These are phyloP conservation scores for Stemphylium beticola DNA, from an alignment of 2,329 filamentous ascomycete genomes.

Conservation along the genomic window DNA sequence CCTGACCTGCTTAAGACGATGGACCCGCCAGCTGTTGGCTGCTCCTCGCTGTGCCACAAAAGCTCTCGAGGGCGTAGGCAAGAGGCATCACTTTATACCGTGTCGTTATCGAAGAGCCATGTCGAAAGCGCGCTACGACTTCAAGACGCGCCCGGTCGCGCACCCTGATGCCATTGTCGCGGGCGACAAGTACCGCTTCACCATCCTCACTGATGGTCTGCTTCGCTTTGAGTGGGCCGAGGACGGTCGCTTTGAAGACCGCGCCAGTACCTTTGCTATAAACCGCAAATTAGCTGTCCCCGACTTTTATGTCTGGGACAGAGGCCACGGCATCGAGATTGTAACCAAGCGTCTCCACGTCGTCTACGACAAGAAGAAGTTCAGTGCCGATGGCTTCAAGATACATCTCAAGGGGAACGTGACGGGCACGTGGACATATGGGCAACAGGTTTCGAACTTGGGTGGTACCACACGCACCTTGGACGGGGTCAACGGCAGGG, in stretches of 20 bases:
- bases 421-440: conserved; percentile 60
- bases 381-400: conserved; percentile 59
- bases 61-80: conserved; percentile 10
- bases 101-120: conserved; percentile 23
- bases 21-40: conserved; percentile 21
- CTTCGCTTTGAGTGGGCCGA: conserved; percentile 68
- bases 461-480: conserved; percentile 62
- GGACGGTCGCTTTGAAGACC: conserved; percentile 67
- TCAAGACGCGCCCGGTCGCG: conserved; percentile 54
- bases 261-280: conserved; percentile 67
- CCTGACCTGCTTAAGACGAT: conserved; percentile 31
- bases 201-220: conserved; percentile 62
- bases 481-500: conserved; percentile 60
- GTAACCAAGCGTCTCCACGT: conserved; percentile 63
- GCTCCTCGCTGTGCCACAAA: conserved; percentile 26
- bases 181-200: conserved; percentile 64
- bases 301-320: conserved; percentile 57
- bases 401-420: conserved; percentile 55
- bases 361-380: conserved; percentile 64
- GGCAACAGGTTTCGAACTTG: conserved; percentile 51
- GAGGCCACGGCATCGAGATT: conserved; percentile 59
- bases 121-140: conserved; percentile 50
- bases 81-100: conserved; percentile 16
- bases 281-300: conserved; percentile 59
- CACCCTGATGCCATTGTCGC: conserved; percentile 55